These are phyloP conservation scores for Cryptococcus deneoformans DNA, from an alignment of 1,284 basidiomycete genomes.

Conservation along the genomic window DNA sequence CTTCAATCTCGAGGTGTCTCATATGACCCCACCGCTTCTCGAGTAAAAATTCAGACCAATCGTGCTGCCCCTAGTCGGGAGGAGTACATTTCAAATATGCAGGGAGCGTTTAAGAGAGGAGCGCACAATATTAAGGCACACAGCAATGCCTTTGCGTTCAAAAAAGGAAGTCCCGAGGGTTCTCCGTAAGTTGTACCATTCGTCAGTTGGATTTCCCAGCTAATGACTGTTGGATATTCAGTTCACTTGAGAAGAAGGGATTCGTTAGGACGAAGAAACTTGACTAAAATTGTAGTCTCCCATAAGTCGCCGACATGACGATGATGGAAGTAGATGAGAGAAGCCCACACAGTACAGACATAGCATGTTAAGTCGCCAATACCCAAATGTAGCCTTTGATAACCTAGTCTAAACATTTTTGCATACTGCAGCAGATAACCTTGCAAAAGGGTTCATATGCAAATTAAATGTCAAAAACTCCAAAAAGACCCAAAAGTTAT, in stretches of 20 bases:
- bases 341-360: no score
- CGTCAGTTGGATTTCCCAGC: no score
- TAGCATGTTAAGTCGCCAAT: no score
- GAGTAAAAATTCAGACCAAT: conserved; percentile 30
- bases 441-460: no score
- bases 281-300: conserved; percentile 2
- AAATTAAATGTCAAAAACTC: no score
- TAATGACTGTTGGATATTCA: no score
- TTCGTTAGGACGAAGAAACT: conserved; percentile 38
- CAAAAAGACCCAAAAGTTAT: no score
- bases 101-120: conserved; percentile 33
- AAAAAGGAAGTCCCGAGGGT: conserved; percentile 3
- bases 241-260: conserved; percentile 27
- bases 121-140: conserved; percentile 29
- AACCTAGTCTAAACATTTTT: no score
- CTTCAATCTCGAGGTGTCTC: conserved; percentile 20
- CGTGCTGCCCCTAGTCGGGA: conserved; percentile 25
- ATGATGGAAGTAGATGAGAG: no score
- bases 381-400: no score
- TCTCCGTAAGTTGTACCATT: neutral
- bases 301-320: no score
- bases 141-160: conserved; percentile 28
- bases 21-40: conserved; percentile 18
- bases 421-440: no score
- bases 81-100: conserved; percentile 33